phyloP scores from a whole-genome alignment of 2,329 filamentous ascomycete genomes.

The Aspergillus sp. region DNA sequence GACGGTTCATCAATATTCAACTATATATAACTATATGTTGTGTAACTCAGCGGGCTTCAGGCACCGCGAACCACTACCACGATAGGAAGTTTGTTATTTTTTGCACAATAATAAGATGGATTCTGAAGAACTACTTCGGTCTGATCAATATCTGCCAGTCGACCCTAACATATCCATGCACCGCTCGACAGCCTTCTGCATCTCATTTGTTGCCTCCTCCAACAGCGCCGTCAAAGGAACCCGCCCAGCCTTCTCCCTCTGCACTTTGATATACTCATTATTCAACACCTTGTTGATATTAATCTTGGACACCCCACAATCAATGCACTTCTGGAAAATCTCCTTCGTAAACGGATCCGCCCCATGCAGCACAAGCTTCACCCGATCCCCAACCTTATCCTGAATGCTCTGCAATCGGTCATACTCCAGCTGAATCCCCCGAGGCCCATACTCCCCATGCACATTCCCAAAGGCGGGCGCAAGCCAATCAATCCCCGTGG shows the following conservation, averaged over 20 bases:
- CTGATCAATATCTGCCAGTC: conserved; percentile 32
- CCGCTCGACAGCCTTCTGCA: conserved; percentile 56
- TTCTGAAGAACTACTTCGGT: not conserved
- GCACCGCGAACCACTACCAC: too few relatives aligned
- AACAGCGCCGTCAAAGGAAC: conserved; percentile 54
- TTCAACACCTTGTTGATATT: conserved; percentile 63
- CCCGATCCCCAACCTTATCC: conserved; percentile 48
- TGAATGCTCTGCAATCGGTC: conserved; percentile 52
- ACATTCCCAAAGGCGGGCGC: conserved; percentile 76
- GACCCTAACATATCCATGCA: conserved; percentile 55
- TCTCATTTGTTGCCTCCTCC: conserved; percentile 55
- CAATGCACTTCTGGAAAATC: conserved; percentile 56
- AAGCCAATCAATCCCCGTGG: conserved; percentile 70
- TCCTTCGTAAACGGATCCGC: conserved; percentile 58
- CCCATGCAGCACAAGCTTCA: conserved; percentile 58
- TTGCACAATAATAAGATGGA: not conserved
- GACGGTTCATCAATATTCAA: too few relatives aligned
- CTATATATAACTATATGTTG: too few relatives aligned
- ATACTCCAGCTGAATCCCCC: conserved; percentile 64
- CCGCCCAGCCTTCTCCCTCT: conserved; percentile 51
- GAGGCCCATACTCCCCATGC: conserved; percentile 69
- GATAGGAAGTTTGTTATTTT: too few relatives aligned
- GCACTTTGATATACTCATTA: conserved; percentile 49
- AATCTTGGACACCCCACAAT: conserved; percentile 55
- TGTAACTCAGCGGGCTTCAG: too few relatives aligned